Evolutionary conservation across 2,329 filamentous ascomycete species (phyloP).

Genomic region (Incumbomyces delicatus): DNA sequence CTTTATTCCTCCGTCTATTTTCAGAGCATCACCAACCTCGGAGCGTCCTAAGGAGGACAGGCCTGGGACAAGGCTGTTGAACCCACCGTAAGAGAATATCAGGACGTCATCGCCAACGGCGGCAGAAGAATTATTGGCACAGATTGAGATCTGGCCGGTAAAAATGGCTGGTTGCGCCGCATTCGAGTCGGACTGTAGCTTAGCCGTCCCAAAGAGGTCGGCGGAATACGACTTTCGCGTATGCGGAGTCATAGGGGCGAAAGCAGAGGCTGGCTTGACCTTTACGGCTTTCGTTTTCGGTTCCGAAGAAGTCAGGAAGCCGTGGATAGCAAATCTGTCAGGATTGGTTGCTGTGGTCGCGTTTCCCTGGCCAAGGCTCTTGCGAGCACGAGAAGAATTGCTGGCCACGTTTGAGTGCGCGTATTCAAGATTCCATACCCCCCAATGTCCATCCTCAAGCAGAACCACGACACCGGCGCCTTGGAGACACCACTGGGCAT

Average conservation of each 20-base stretch:
- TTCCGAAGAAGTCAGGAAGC: conserved; percentile 25
- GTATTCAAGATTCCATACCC: conserved; percentile 39
- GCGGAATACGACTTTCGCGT: conserved; percentile 35
- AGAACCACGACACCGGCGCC: conserved; percentile 37
- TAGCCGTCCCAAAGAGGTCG: conserved; percentile 29
- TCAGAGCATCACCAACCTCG: conserved; percentile 1
- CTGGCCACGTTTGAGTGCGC: conserved; percentile 28
- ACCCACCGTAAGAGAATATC: conserved; percentile 33
- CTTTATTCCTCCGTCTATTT: neutral
- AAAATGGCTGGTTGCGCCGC: neutral
- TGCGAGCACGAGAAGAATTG: no score
- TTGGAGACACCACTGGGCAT: conserved; percentile 37
- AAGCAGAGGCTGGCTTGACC: conserved; percentile 14
- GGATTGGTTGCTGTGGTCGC: conserved; percentile 20
- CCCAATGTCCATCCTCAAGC: conserved; percentile 39
- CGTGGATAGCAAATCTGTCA: conserved; percentile 33
- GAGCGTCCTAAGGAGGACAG: conserved; percentile 36
- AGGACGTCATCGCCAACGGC: conserved; percentile 33
- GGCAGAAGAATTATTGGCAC: conserved; percentile 27
- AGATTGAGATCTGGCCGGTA: conserved; percentile 34
- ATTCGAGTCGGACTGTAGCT: neutral
- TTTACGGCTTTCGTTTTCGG: conserved; percentile 5
- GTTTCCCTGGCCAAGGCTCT: no score
- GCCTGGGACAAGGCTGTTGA: conserved; percentile 34
- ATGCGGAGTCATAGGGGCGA: conserved; percentile 40